Conservation (phyloP, 768 basidiomycete genomes). For the Daedalea quercina region DNA sequence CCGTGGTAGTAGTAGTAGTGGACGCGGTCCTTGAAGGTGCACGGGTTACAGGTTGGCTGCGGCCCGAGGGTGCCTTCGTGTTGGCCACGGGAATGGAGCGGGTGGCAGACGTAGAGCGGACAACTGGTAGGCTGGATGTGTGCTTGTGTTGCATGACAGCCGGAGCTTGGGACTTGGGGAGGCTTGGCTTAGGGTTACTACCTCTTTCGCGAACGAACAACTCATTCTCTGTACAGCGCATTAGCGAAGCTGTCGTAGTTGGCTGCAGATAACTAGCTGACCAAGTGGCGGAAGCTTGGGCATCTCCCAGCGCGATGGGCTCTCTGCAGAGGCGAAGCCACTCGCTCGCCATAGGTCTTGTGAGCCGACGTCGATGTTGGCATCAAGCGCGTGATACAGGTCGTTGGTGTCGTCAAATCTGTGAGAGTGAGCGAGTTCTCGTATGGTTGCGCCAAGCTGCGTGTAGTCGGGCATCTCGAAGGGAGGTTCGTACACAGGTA, state of each 20-base stretch:
- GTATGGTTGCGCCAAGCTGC: conserved; percentile 31
- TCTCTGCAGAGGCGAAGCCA: conserved; percentile 5
- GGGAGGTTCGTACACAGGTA: conserved; percentile 35
- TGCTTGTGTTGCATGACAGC: no score
- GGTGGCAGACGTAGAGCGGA: no score
- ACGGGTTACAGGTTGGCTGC: no score
- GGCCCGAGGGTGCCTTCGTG: no score
- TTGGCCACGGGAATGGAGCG: no score
- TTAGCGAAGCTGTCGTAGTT: background rate
- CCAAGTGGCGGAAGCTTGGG: conserved; percentile 11
- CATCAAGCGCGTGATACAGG: conserved; percentile 15
- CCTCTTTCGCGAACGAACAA: no score
- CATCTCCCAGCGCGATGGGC: background rate
- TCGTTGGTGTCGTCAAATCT: conserved; percentile 27
- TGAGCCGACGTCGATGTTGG: conserved; percentile 13
- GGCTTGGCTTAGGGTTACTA: no score
- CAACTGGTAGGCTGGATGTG: no score
- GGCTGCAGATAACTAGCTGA: background rate
- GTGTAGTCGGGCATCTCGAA: conserved; percentile 47
- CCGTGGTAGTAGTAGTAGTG: no score
- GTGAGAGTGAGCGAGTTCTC: conserved; percentile 29
- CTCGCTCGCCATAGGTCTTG: conserved; percentile 4
- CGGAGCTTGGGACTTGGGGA: no score
- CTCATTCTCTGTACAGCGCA: no score
- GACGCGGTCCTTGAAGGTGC: no score